A percentile compares a stretch with the other conserved stretches of the same genome.
phyloP scores from a whole-genome alignment of 1,284 basidiomycete species.

The Fomes fomentarius region DNA sequence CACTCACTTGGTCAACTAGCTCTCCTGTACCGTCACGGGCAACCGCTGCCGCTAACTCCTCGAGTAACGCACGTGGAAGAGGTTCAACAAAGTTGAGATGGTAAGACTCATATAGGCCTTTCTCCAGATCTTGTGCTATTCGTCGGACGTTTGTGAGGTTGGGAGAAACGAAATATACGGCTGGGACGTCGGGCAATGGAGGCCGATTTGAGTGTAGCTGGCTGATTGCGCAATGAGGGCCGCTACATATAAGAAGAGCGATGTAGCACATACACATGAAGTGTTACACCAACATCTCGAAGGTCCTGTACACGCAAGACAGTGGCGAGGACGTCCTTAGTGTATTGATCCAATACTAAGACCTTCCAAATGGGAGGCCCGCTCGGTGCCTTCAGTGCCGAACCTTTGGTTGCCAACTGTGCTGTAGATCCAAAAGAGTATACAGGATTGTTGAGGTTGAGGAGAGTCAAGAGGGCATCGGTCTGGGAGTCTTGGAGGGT shows the following conservation, averaged over 20 bases:
- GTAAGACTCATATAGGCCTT: conserved; percentile 89
- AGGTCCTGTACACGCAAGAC: conserved; percentile 95
- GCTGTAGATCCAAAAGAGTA: conserved; percentile 37
- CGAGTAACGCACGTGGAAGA: conserved; percentile 84
- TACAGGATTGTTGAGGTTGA: conserved; percentile 40
- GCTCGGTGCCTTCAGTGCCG: conserved; percentile 49
- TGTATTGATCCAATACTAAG: conserved; percentile 91
- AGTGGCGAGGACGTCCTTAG: conserved; percentile 96
- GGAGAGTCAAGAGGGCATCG: conserved; percentile 62
- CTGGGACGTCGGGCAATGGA: conserved; percentile 92
- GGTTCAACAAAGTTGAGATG: conserved; percentile 97
- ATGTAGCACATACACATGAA: conserved; percentile 80
- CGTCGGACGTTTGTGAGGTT: conserved; percentile 86
- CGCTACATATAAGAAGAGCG: not conserved
- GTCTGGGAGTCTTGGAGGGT: conserved; percentile 85
- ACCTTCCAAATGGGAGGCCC: conserved; percentile 96
- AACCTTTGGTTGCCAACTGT: conserved; percentile 40
- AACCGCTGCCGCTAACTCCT: conserved; percentile 91
- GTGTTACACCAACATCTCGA: conserved; percentile 93
- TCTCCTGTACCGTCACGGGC: conserved; percentile 87
- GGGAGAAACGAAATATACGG: conserved; percentile 96
- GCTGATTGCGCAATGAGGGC: conserved; percentile 45
- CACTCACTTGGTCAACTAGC: conserved; percentile 73
- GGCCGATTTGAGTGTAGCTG: conserved; percentile 92
- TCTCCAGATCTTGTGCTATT: conserved; percentile 89